phyloP scores from a whole-genome alignment of 345 rosid genomes.

The Bruguiera gymnorhiza region DNA sequence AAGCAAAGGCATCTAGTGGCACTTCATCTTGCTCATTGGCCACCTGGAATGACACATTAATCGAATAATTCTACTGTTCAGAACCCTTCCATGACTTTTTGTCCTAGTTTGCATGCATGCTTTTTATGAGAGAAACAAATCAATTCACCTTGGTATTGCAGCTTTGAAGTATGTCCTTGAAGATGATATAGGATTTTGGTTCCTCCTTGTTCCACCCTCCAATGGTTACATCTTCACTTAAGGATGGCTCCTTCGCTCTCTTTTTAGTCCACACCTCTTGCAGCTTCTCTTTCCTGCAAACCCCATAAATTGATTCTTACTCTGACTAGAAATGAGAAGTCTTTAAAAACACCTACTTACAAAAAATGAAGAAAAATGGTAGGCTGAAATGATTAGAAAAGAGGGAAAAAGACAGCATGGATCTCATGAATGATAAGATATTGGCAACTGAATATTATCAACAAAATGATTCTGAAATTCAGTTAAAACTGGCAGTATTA shows the following conservation, averaged over 20 bases:
- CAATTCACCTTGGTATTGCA: conserved; percentile 17
- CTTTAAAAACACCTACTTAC: too few species aligned
- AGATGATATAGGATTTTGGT: conserved; percentile 41
- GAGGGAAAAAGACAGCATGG: background rate
- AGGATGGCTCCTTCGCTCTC: conserved; percentile 11
- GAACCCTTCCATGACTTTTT: background rate
- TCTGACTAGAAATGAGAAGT: background rate
- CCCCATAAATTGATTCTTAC: background rate
- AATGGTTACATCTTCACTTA: conserved; percentile 13
- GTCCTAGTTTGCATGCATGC: background rate
- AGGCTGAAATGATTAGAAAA: background rate
- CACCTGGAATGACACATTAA: conserved; percentile 11
- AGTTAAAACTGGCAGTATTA: too few species aligned
- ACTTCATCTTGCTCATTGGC: conserved; percentile 1
- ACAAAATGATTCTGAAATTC: too few species aligned
- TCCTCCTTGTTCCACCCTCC: conserved; percentile 15
- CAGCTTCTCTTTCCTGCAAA: conserved; percentile 27
- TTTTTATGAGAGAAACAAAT: background rate
- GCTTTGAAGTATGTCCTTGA: conserved; percentile 44
- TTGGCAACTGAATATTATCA: too few species aligned
- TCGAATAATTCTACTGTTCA: background rate
- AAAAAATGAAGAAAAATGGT: too few species aligned
- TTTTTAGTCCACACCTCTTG: conserved; percentile 16
- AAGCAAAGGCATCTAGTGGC: background rate
- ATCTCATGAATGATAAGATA: background rate